Evolutionary conservation across 2,329 filamentous ascomycete genomes (phyloP), one percentile per base, ranked within the genome.

Genomic region (Nothomitra cinnamomea): DNA sequence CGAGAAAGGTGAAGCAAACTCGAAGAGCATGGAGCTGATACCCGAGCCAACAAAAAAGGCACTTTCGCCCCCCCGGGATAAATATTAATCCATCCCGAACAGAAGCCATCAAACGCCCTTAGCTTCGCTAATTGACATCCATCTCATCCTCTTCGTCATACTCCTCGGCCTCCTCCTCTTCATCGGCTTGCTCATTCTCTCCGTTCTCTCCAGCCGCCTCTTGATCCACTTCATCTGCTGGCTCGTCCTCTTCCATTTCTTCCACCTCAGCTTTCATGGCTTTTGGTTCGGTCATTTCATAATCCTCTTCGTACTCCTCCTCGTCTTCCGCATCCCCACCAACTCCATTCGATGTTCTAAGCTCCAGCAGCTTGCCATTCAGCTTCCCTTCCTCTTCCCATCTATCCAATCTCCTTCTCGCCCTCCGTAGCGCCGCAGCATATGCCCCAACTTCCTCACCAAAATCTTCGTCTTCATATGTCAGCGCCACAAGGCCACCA

Each of bases 361-460:
- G 53, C 21, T 53, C 52, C 10, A 10, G 13, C 21, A 53, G 21
- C 12, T 32, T 55, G 36, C 48, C 55, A 1, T 60, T 60, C 0
- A 61, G 64, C 0, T 58, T 61, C 43, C 60, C 58, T n/a, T 64
- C 62, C 10, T 69, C 69, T 49, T 79, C 74, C 86, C 86, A 90
- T 32, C 85, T 75, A 52, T 76, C 70, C n/a, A 90, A 69, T 41
- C 86, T 74, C 25, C 86, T 75, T 19, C 73, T 70, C 1, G 75
- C 73, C 15, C 83, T 75, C 53, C 81, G 72, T 17, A 90, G 67
- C 6, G 84, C 76, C 10, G 83, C 78, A 2, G 79, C 76, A 55
- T 85, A 82, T 1, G 78, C 73, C 53, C 75, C 74, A 4, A 79
- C 73, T 64, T 90, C 84, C 64, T 90, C 86, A 43, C 86, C 86